Evolutionary conservation across 1,139 yeast species (phyloP).

Genomic region (Tardiomyces depauwii): DNA sequence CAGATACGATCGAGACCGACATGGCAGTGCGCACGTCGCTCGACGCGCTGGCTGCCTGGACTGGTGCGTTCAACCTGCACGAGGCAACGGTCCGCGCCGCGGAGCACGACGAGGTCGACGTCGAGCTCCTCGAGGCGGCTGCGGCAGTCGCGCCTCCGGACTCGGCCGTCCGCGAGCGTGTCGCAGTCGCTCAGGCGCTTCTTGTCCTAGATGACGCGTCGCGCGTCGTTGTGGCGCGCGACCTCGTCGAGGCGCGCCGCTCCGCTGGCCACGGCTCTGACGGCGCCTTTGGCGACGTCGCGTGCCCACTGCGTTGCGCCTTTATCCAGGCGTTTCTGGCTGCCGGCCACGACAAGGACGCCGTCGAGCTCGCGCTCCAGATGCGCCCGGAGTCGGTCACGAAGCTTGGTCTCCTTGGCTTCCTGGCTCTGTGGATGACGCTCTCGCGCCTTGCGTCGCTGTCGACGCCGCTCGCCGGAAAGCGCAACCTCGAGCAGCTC

Average conservation of each 20-base stretch:
- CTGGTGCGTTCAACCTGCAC: slow-evolving; percentile 18
- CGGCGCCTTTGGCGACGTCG: background rate
- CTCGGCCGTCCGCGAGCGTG: slow-evolving; percentile 20
- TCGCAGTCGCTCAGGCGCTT: slow-evolving; percentile 21
- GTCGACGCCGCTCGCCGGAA: slow-evolving; percentile 7
- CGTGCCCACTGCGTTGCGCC: slow-evolving; percentile 14
- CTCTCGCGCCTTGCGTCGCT: slow-evolving; percentile 8
- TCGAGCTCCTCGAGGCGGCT: slow-evolving; percentile 13
- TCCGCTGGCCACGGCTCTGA: background rate
- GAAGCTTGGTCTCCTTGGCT: slow-evolving; percentile 25
- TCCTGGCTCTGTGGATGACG: slow-evolving; percentile 20
- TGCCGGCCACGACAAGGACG: slow-evolving; percentile 10
- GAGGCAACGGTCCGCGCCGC: slow-evolving; percentile 15
- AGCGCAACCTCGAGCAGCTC: slow-evolving; percentile 14
- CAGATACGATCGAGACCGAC: slow-evolving; percentile 16
- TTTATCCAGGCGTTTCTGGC: slow-evolving; percentile 15
- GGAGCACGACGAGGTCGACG: slow-evolving; percentile 11
- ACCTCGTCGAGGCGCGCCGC: slow-evolving; percentile 7
- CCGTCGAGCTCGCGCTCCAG: slow-evolving; percentile 11
- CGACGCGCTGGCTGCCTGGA: slow-evolving; percentile 24
- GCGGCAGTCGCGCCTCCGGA: slow-evolving; percentile 20
- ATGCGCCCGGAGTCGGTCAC: slow-evolving; percentile 9
- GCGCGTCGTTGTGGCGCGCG: slow-evolving; percentile 13
- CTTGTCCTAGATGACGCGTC: slow-evolving; percentile 17
- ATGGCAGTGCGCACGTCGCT: slow-evolving; percentile 18